Conservation (phyloP, 768 basidiomycete genomes). For the Kwoniella bestiolae region DNA sequence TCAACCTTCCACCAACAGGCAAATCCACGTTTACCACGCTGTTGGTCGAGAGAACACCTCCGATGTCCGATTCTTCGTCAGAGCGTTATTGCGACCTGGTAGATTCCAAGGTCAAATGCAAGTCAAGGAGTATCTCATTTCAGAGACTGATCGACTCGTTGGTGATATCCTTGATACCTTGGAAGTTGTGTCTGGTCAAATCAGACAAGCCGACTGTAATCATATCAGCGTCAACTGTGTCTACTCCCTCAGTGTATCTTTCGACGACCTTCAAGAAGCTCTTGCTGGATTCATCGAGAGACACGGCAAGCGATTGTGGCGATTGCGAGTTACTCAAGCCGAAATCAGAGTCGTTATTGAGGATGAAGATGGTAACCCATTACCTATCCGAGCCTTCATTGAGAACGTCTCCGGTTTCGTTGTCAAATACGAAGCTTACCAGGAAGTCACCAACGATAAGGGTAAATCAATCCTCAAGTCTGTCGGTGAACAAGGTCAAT, state of each 20-base stretch:
- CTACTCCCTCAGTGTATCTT: conserved; percentile 91
- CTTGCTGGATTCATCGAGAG: conserved; percentile 99
- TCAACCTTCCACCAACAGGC: conserved; percentile 94
- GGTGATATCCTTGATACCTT: conserved; percentile 91
- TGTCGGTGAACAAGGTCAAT: conserved; percentile 94
- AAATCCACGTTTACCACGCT: conserved; percentile 97
- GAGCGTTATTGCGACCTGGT: conserved; percentile 93
- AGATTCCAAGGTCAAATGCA: conserved; percentile 89
- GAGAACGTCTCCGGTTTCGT: conserved; percentile 99
- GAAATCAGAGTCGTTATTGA: conserved; percentile 95
- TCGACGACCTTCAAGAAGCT: conserved; percentile 94
- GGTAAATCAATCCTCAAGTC: conserved; percentile 95
- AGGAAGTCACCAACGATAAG: conserved; percentile 95
- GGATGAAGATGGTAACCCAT: conserved; percentile 90
- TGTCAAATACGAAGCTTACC: conserved; percentile 96
- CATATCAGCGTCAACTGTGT: conserved; percentile 99
- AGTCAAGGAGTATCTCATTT: conserved; percentile 96
- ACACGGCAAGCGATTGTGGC: conserved; percentile 97
- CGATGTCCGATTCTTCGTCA: conserved; percentile 98
- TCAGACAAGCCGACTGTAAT: conserved; percentile 94
- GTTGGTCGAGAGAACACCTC: conserved; percentile 93
- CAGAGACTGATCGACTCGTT: conserved; percentile 95
- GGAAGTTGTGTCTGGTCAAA: conserved; percentile 86
- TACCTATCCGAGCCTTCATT: conserved; percentile 95
- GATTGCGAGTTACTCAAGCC: conserved; percentile 94